A percentile compares a stretch with the other conserved stretches of the same genome.
Evolutionary conservation across 805 yeast species (phyloP).

Genomic region (Nadsonia fulvescens): DNA sequence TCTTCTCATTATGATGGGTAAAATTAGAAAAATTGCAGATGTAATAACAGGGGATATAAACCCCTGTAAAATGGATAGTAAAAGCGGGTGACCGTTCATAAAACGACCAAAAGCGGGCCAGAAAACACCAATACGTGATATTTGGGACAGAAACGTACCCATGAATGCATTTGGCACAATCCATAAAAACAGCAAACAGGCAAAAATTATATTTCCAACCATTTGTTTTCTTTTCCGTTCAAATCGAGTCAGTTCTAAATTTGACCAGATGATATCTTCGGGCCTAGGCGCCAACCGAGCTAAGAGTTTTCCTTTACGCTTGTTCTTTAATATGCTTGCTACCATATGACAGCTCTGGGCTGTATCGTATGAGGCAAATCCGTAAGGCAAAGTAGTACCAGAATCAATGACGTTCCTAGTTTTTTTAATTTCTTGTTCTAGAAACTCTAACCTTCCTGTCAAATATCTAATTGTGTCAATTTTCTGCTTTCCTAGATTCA

Average conservation of each 20-base stretch:
- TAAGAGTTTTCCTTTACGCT: slow-evolving; percentile 7
- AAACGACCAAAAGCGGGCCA: slow-evolving; percentile 19
- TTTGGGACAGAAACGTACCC: slow-evolving; percentile 22
- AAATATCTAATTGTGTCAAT: slow-evolving; percentile 17
- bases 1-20: slow-evolving; percentile 20
- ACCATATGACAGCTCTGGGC: slow-evolving; percentile 11
- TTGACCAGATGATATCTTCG: slow-evolving; percentile 21
- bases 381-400: slow-evolving; percentile 15
- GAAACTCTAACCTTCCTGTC: no score
- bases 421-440: slow-evolving; percentile 7
- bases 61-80: slow-evolving; percentile 22
- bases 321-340: slow-evolving; percentile 8
- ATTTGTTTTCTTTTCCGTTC: slow-evolving; percentile 17
- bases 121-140: slow-evolving; percentile 19
- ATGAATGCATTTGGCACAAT: slow-evolving; percentile 23
- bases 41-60: slow-evolving; percentile 21
- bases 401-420: slow-evolving; percentile 12
- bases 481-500: slow-evolving; percentile 5
- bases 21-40: slow-evolving; percentile 17
- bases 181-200: slow-evolving; percentile 18
- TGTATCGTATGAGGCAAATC: slow-evolving; percentile 16
- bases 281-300: slow-evolving; percentile 19
- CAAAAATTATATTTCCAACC: slow-evolving; percentile 18
- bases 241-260: slow-evolving; percentile 13
- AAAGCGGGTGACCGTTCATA: slow-evolving; percentile 12